Conservation (phyloP, 73 alveolate genomes). For the Blepharisma japonicum region DNA sequence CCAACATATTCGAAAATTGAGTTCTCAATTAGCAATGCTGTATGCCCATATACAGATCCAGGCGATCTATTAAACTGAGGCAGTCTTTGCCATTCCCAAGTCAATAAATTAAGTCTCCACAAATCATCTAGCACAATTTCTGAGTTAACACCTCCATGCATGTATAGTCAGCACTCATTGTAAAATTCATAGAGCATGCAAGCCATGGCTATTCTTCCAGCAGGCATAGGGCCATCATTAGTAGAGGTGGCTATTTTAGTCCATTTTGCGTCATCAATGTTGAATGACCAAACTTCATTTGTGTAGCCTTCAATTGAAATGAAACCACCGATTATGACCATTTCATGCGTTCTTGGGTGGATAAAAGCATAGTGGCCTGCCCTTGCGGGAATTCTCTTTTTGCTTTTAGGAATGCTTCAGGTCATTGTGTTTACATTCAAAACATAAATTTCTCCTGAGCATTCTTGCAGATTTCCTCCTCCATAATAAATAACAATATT, state of each 20-base stretch:
- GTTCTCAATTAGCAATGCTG: background rate
- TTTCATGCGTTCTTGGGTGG: background rate
- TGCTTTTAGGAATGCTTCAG: background rate
- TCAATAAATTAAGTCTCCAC: background rate
- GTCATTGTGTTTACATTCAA: background rate
- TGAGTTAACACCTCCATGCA: conserved; percentile 19
- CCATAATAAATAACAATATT: background rate
- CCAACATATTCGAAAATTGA: background rate
- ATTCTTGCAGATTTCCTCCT: conserved; percentile 24
- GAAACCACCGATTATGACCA: conserved; percentile 7
- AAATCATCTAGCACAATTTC: conserved; percentile 22
- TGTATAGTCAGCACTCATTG: background rate
- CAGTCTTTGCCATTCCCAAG: conserved; percentile 22
- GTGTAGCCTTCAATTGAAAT: conserved; percentile 16
- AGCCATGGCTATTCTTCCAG: background rate
- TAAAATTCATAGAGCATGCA: background rate
- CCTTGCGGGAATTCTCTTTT: background rate
- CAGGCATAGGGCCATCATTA: conserved; percentile 20
- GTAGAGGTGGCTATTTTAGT: background rate
- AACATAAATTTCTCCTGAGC: background rate
- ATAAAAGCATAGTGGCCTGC: conserved; percentile 22
- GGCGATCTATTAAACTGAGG: background rate
- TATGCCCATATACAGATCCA: conserved; percentile 23
- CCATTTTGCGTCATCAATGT: background rate
- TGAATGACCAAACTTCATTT: conserved; percentile 9